Evolutionary conservation across 768 basidiomycete species (phyloP).

Genomic region (Boletales sp.): DNA sequence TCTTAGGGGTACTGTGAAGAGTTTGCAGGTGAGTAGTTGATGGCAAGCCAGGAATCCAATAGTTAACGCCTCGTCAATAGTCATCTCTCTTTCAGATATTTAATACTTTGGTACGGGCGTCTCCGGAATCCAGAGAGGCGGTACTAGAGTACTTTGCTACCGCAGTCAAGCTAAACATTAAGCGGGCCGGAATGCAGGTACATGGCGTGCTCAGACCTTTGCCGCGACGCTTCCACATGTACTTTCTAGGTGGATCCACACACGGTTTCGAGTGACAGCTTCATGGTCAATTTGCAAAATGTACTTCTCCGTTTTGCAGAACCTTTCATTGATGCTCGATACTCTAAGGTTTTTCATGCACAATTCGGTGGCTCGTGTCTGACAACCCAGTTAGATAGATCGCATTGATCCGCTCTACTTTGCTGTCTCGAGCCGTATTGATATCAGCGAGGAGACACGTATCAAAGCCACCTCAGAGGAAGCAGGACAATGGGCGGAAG

Average conservation of each 20-base stretch:
- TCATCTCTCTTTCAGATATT: constrained; percentile 81
- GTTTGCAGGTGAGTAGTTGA: constrained; percentile 59
- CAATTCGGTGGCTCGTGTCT: background rate
- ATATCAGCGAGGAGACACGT: constrained; percentile 86
- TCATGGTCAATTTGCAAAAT: constrained; percentile 88
- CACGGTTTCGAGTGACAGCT: constrained; percentile 87
- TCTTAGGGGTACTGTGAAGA: constrained; percentile 81
- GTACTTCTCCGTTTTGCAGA: constrained; percentile 83
- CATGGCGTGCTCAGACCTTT: background rate
- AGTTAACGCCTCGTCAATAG: constrained; percentile 23
- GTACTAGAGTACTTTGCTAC: constrained; percentile 80
- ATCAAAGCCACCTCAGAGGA: constrained; percentile 92
- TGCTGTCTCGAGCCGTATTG: constrained; percentile 65
- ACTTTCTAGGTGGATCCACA: constrained; percentile 68
- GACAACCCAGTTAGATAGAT: constrained; percentile 59
- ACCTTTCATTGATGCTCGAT: constrained; percentile 92
- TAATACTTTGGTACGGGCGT: constrained; percentile 83
- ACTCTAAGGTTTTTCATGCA: constrained; percentile 61
- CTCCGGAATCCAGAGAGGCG: constrained; percentile 72
- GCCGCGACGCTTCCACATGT: background rate
- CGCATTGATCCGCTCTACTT: constrained; percentile 86
- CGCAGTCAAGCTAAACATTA: constrained; percentile 71
- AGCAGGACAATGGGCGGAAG: constrained; percentile 65
- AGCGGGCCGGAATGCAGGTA: constrained; percentile 89
- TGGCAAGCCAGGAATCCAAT: background rate